A percentile compares a stretch with the other conserved stretches of the same genome.
Conservation (phyloP, 2,329 filamentous ascomycete species). For the Pseudogymnoascus sp. region DNA sequence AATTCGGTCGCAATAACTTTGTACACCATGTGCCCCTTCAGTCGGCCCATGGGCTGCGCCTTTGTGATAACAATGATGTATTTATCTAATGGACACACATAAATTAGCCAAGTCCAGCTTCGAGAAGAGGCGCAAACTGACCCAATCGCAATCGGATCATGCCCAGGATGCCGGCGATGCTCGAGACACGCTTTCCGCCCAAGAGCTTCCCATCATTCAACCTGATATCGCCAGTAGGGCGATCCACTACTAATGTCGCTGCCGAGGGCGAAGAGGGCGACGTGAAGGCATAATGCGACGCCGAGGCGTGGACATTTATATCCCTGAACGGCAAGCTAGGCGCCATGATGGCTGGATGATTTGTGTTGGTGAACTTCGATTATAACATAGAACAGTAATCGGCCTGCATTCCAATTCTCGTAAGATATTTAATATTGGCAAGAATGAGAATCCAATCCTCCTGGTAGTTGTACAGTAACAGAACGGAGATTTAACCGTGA, state of each 20-base stretch:
- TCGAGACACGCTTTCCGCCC: conserved; percentile 78
- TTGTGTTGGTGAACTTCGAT: background rate
- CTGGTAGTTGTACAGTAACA: background rate
- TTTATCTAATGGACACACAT: conserved; percentile 53
- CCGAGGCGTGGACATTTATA: conserved; percentile 90
- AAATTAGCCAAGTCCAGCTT: background rate
- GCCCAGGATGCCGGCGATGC: conserved; percentile 89
- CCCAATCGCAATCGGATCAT: conserved; percentile 89
- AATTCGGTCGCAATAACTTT: conserved; percentile 87
- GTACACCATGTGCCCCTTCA: conserved; percentile 96
- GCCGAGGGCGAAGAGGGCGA: conserved; percentile 90
- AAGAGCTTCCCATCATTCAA: conserved; percentile 73
- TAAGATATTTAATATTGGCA: background rate
- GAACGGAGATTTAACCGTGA: background rate
- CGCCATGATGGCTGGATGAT: conserved; percentile 35
- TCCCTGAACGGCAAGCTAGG: conserved; percentile 72
- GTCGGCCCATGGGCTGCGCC: conserved; percentile 77
- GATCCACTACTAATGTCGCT: conserved; percentile 79
- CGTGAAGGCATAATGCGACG: conserved; percentile 91
- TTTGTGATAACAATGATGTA: conserved; percentile 97
- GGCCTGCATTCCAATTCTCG: background rate
- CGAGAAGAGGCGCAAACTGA: conserved; percentile 36
- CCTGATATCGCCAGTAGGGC: conserved; percentile 84
- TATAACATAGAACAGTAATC: background rate
- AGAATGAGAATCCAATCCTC: background rate